Conservation (phyloP, 257 asterid genomes). For the Mitragyna speciosa region DNA sequence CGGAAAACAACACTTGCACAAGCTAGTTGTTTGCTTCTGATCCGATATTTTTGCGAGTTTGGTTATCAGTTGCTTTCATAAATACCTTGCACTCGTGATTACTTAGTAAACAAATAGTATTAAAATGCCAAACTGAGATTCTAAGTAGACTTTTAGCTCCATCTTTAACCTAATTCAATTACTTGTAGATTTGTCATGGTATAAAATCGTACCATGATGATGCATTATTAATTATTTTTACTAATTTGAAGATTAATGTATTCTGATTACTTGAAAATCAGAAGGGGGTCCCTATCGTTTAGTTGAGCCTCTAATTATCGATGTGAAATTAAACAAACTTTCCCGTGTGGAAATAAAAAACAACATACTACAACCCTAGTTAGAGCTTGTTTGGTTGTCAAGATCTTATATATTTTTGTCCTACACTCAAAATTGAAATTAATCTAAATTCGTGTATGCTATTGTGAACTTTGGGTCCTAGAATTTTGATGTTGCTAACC, state of each 20-base stretch:
- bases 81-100: slow-evolving; percentile 24
- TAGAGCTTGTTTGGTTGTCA: too few species aligned
- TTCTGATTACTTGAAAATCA: neutral
- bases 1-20: neutral
- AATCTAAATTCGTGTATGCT: too few species aligned
- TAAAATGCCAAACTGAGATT: slow-evolving; percentile 26
- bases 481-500: too few species aligned
- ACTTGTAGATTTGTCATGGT: slow-evolving; percentile 22
- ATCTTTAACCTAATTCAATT: slow-evolving; percentile 40
- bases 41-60: slow-evolving; percentile 36
- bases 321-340: neutral
- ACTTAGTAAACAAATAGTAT: neutral
- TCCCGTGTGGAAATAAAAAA: slow-evolving; percentile 31
- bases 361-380: slow-evolving; percentile 17
- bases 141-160: slow-evolving; percentile 33
- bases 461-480: too few species aligned
- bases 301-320: slow-evolving; percentile 25
- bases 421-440: too few species aligned
- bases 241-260: neutral
- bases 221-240: slow-evolving; percentile 16
- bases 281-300: slow-evolving; percentile 22
- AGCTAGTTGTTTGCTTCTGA: neutral
- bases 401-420: too few species aligned
- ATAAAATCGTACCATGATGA: slow-evolving; percentile 16
- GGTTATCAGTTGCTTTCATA: slow-evolving; percentile 57